These are phyloP conservation scores for Termitomyces sp. DNA, from an alignment of 768 basidiomycete genomes.

Conservation along the genomic window DNA sequence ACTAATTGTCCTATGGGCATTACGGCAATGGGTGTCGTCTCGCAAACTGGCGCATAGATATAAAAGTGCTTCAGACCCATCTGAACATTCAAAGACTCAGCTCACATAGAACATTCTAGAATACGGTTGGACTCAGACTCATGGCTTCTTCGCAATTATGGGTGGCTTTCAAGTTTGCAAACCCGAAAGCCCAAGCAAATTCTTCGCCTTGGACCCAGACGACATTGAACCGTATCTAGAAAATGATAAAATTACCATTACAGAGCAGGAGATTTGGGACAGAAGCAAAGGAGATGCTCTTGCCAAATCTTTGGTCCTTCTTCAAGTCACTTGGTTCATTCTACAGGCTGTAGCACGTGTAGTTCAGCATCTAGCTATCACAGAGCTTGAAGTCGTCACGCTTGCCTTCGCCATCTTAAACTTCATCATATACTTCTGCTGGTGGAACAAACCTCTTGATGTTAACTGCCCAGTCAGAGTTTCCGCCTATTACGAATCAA, in stretches of 20 bases:
- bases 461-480: slow-evolving; percentile 13
- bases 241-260: slow-evolving; percentile 6
- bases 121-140: slow-evolving; percentile 5
- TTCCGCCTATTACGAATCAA: background rate
- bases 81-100: background rate
- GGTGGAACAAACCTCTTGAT: slow-evolving; percentile 36
- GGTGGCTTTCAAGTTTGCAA: slow-evolving; percentile 23
- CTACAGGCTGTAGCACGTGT: slow-evolving; percentile 26
- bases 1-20: slow-evolving; percentile 20
- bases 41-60: slow-evolving; percentile 16
- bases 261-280: slow-evolving; percentile 23
- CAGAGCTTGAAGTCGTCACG: slow-evolving; percentile 30
- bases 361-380: slow-evolving; percentile 21
- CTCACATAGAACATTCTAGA: background rate
- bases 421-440: slow-evolving; percentile 27
- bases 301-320: slow-evolving; percentile 22
- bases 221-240: background rate
- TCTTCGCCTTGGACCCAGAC: slow-evolving; percentile 4
- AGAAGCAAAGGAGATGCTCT: slow-evolving; percentile 26
- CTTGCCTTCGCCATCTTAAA: slow-evolving; percentile 26
- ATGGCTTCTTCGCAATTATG: slow-evolving; percentile 25
- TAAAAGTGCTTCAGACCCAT: background rate
- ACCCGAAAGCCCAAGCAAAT: background rate
- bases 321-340: slow-evolving; percentile 31
- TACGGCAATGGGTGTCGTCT: slow-evolving; percentile 19